Evolutionary conservation across 2,329 filamentous ascomycete species (phyloP).

Genomic region (Curvularia verruculosa): DNA sequence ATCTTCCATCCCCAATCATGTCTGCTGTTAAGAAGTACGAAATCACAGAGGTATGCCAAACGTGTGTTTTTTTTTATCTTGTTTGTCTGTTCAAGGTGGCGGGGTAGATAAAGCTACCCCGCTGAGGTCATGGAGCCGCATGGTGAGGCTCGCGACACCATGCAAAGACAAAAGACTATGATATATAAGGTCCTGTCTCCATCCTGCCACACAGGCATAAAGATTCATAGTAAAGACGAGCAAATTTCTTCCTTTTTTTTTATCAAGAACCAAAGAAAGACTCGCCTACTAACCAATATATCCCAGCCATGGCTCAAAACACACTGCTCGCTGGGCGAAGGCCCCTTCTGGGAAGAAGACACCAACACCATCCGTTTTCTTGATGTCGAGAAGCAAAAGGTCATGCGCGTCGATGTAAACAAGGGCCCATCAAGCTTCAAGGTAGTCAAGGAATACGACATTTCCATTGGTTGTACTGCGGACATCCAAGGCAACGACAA

Average conservation of each 20-base stretch:
- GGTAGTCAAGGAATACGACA: slow-evolving; percentile 61
- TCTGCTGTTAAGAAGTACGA: slow-evolving; percentile 42
- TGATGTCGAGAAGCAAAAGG: slow-evolving; percentile 78
- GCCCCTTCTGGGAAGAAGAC: slow-evolving; percentile 72
- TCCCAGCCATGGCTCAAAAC: slow-evolving; percentile 62
- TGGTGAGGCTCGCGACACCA: slow-evolving; percentile 8
- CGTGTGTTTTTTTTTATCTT: not conserved
- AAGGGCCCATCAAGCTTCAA: slow-evolving; percentile 65
- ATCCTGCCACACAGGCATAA: not conserved
- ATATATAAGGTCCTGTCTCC: not conserved
- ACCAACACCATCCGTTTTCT: slow-evolving; percentile 75
- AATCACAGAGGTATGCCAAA: slow-evolving; percentile 44
- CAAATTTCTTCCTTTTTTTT: not conserved
- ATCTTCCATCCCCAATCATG: slow-evolving; percentile 27
- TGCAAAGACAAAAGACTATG: not conserved
- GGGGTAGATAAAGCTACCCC: slow-evolving; percentile 32
- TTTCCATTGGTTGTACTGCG: slow-evolving; percentile 67
- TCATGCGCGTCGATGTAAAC: slow-evolving; percentile 73
- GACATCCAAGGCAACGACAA: slow-evolving; percentile 74
- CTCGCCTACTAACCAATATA: slow-evolving; percentile 16
- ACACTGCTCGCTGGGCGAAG: slow-evolving; percentile 73
- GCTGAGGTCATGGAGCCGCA: slow-evolving; percentile 26
- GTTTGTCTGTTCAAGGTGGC: slow-evolving; percentile 1
- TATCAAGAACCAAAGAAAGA: not conserved
- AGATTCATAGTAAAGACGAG: not conserved